Base-by-base conservation (phyloP, 2,329 filamentous ascomycete genomes). In the Mycosphaerella sp. region DNA sequence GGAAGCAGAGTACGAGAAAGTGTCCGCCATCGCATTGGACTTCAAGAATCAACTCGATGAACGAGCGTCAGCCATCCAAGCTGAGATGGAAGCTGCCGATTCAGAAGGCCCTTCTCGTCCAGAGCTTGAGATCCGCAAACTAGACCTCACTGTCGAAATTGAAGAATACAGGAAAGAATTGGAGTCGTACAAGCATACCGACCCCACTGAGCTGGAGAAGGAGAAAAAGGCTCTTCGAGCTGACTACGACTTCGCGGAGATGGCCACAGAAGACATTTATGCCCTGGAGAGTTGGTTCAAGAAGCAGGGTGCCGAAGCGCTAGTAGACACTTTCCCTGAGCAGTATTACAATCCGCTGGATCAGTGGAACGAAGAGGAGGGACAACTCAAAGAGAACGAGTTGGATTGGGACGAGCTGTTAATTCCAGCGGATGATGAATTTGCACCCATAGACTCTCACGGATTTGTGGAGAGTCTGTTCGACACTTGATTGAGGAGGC, bases 341-440 rank as follows among this genome's bases (percentile, higher is more conserved):
- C 67, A 70, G 40, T 72, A 71, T 43, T 82, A 81, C 30, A 34
- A 6, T 12, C 30, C 30, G 57, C 76, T 74, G 7, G 73, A 73
- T 17, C 77, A 81, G 59, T 80, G 73, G 60, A 74, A 73, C 48
- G 66, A 75, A 49, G 78, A 82, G 49, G 77, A 75, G 35, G 52
- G 30, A 5, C 10, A n/a, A 12, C 13, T 34, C 30, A 12, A 34
- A 12, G 30, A 34, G 30, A 8, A 34, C 4, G 13, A 12, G 10
- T n/a, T 34, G 30, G 30, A 34, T n/a, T 12, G 3, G 21, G 21
- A 25, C 1, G 21, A 6, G 21, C 7, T 25, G 3, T n/a, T n/a
- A n/a, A n/a, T n/a, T n/a, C n/a, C n/a, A n/a, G n/a, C n/a, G n/a
- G n/a, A n/a, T n/a, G 21, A 25, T 25, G 3, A 25, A 6, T 25